Base-by-base conservation (phyloP, 2,329 filamentous ascomycete species). In the Monascus ruber region DNA sequence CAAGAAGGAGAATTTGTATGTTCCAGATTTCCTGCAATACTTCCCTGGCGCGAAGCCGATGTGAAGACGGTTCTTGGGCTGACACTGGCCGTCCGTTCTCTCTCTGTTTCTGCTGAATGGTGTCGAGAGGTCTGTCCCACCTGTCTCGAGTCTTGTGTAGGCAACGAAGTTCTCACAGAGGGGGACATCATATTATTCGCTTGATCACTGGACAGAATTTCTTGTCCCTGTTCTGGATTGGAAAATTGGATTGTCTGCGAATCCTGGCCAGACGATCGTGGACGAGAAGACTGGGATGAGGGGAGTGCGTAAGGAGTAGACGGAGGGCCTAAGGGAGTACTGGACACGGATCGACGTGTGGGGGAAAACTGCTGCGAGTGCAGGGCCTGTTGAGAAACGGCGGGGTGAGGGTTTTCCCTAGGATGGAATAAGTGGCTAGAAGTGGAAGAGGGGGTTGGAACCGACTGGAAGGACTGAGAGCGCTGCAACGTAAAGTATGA, bases 21-120 rank as follows among this genome's bases (percentile, higher is more conserved):
- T 28, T 62, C 60, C 34, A 48, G 46, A 29, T 46, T 46, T 11
- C 47, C 50, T 31, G 48, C 42, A 26, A 49, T 41, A 40, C 54
- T 59, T 31, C 48, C 54, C 33, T 56, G 54, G 17, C 56, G 56
- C 27, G 55, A 54, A 17, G 45, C 43, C 7, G 53, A 46, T 26
- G 50, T 42, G 35, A 56, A 44, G 36, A 56, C 58, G 29, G 83
- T 86, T 63, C 85, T 87, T 26, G 85, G 85, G 56, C 83, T 89
- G 37, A 89, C 77, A 53, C 83, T 88, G 38, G 82, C 60, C 56
- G 80, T 85, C 36, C 74, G 69, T 44, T 84, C 83, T 51, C 81
- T 74, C 40, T 85, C 81, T 46, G 71, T 71, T 36, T 71, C 70
- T 33, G 73, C 72, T 42, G 71, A 66, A 33, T 64, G 58, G 34